Percentiles rank a stretch among this genome's conserved stretches.
phyloP scores from a whole-genome alignment of 208 protist genomes.

The Phytomonas sp. region DNA sequence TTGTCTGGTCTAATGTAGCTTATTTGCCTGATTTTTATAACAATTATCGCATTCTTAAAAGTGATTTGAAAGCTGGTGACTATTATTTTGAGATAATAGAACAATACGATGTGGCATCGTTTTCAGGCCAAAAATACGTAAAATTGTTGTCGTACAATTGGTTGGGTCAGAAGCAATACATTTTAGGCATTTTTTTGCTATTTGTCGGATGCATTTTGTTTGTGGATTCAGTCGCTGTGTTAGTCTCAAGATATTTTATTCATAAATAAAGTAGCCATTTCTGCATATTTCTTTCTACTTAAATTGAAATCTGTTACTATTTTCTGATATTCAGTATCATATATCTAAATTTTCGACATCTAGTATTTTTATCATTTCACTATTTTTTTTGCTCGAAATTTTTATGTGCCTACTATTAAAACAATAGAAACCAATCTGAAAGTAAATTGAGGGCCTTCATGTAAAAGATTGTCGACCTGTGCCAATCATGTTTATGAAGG shows the following conservation, averaged over 20 bases:
- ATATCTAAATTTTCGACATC: background rate
- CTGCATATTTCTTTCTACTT: slow-evolving; percentile 7
- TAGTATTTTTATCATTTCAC: slow-evolving; percentile 5
- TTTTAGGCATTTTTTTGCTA: slow-evolving; percentile 90
- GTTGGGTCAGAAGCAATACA: slow-evolving; percentile 92
- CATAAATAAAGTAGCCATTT: background rate
- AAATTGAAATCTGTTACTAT: background rate
- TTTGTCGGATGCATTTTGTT: slow-evolving; percentile 71
- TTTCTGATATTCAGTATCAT: background rate
- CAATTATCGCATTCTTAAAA: slow-evolving; percentile 89
- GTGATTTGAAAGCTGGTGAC: slow-evolving; percentile 67
- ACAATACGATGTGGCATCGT: slow-evolving; percentile 78
- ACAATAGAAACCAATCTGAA: slow-evolving; percentile 8
- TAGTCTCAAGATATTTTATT: slow-evolving; percentile 19
- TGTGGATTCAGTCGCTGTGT: slow-evolving; percentile 26
- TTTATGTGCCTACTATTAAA: slow-evolving; percentile 9
- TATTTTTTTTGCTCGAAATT: background rate
- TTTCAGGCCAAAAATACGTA: slow-evolving; percentile 91
- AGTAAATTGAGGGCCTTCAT: background rate
- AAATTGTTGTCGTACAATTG: slow-evolving; percentile 87
- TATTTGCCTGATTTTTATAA: slow-evolving; percentile 95
- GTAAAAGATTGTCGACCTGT: background rate
- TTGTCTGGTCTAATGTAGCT: slow-evolving; percentile 96
- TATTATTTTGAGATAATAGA: slow-evolving; percentile 90
- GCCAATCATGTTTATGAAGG: background rate